Base-by-base conservation (phyloP, 805 yeast genomes). In the Yarrowia deformans region DNA sequence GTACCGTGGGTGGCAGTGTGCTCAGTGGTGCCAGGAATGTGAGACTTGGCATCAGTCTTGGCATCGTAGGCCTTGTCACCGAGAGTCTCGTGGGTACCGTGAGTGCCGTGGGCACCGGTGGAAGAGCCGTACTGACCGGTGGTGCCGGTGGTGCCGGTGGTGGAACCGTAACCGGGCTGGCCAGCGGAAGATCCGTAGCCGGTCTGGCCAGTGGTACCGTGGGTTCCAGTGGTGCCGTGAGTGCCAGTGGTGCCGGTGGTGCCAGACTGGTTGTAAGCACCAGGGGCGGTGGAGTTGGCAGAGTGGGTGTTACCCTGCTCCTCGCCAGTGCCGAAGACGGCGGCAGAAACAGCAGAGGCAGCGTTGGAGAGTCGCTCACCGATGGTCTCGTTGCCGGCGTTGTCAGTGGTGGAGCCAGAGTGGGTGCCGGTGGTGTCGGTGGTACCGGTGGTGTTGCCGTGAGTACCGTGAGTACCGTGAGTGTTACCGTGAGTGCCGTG, bases 171-270 rank as follows among this genome's bases (percentile, higher is more conserved):
- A 32, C 49, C 63, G 10, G 69, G 42, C 42, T 54, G 34, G 8
- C 46, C 58, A 29, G 56, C n/a, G 68, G 18, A 9, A 42, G 43
- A 56, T 3, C 52, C 69, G 18, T 55, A 43, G 34, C 50, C 50
- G n/a, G 50, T 19, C 39, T 67, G 39, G 48, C 34, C 46, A 13
- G 54, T 34, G 35, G 58, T 7, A 40, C 32, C 43, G 54, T 9
- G 5, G 19, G 29, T 18, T 52, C 52, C 69, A 7, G 69, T 37
- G 19, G 64, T 37, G 35, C 66, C 58, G 18, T 29, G 32, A 23
- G 69, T 29, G 34, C 69, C 69, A 23, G 60, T 49, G 35, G 69
- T 45, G 58, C 69, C 69, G n/a, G 60, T 49, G 35, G 69, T 45
- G 58, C 66, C 49, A 23, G 63, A 9, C 45, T 39, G 46, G 63